Conservation (phyloP, 2,329 filamentous ascomycete genomes). For the Mariannaea elegans region DNA sequence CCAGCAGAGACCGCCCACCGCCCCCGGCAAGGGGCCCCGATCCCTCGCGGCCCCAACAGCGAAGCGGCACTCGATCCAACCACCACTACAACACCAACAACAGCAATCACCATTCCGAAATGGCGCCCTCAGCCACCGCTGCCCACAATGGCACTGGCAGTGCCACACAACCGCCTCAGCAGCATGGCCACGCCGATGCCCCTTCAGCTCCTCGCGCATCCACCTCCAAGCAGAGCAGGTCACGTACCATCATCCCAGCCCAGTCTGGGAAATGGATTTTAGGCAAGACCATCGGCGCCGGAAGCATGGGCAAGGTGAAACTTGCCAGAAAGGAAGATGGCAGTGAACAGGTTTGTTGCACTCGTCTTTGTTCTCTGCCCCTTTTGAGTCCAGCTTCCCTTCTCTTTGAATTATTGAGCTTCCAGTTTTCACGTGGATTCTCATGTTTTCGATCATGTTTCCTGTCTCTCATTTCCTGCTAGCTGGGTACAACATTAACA, state of each 20-base stretch:
- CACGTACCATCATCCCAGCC: slow-evolving; percentile 86
- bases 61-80: slow-evolving; percentile 60
- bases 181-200: slow-evolving; percentile 48
- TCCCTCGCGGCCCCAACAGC: slow-evolving; percentile 56
- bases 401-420: neutral
- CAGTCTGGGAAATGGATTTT: slow-evolving; percentile 93
- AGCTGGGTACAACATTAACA: slow-evolving; percentile 30
- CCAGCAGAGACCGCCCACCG: slow-evolving; percentile 67
- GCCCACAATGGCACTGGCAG: slow-evolving; percentile 64
- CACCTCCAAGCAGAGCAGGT: slow-evolving; percentile 61
- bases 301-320: slow-evolving; percentile 99
- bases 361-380: neutral
- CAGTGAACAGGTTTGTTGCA: slow-evolving; percentile 79
- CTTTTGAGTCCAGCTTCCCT: slow-evolving; percentile 1
- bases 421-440: neutral
- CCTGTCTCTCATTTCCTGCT: no score
- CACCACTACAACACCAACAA: slow-evolving; percentile 44
- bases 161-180: slow-evolving; percentile 57
- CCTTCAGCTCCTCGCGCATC: slow-evolving; percentile 44
- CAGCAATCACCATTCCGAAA: slow-evolving; percentile 51
- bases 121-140: slow-evolving; percentile 59
- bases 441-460: neutral
- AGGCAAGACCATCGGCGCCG: slow-evolving; percentile 95
- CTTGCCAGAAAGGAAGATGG: slow-evolving; percentile 89
- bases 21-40: slow-evolving; percentile 63